Percentiles rank a stretch among this genome's conserved stretches.
phyloP scores from a whole-genome alignment of 78 protist species.

The Tieghemostelium lacteum region DNA sequence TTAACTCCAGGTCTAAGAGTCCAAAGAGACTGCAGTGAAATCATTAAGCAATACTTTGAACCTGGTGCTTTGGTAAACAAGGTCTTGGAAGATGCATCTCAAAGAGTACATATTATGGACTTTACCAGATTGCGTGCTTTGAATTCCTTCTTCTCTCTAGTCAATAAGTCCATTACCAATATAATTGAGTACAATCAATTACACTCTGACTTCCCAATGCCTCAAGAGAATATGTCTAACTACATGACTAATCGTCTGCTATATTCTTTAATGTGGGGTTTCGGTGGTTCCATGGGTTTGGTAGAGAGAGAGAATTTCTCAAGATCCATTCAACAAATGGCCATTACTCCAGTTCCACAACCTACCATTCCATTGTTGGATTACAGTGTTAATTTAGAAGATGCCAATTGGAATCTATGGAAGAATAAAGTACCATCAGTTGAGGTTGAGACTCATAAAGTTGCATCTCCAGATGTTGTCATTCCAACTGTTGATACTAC shows the following conservation, averaged over 20 bases:
- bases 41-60: constrained; percentile 68
- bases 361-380: constrained; percentile 84
- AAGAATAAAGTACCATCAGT: constrained; percentile 82
- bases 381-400: constrained; percentile 83
- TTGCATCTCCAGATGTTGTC: constrained; percentile 93
- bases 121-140: constrained; percentile 83
- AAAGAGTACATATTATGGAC: constrained; percentile 91
- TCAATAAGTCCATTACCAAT: constrained; percentile 69
- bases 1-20: constrained; percentile 51
- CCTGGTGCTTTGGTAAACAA: constrained; percentile 72
- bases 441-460: constrained; percentile 89
- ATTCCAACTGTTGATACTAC: constrained; percentile 98
- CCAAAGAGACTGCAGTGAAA: constrained; percentile 73
- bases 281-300: constrained; percentile 88
- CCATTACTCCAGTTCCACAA: constrained; percentile 71
- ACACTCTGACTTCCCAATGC: constrained; percentile 91
- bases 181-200: constrained; percentile 87
- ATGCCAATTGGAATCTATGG: constrained; percentile 94
- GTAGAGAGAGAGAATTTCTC: constrained; percentile 84
- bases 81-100: constrained; percentile 81
- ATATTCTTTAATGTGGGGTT: constrained; percentile 93
- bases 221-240: constrained; percentile 6
- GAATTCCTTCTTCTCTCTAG: constrained; percentile 83
- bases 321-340: constrained; percentile 46
- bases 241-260: constrained; percentile 76